Conservation (phyloP, 805 yeast species). For the Kluyveromyces aestuarii region DNA sequence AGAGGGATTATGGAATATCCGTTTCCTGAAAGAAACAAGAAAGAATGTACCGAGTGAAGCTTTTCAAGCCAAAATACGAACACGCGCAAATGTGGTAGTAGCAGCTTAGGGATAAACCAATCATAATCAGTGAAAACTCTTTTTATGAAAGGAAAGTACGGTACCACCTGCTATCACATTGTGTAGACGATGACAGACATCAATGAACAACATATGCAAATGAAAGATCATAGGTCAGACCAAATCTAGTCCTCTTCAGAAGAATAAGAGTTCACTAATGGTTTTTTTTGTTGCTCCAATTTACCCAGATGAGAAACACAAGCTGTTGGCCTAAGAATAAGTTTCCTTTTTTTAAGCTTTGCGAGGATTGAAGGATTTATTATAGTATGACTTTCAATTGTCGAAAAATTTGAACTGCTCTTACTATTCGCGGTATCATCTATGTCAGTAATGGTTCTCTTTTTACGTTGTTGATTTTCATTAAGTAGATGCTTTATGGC, state of each 20-base stretch:
- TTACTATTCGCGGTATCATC: not conserved
- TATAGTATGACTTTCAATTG: not conserved
- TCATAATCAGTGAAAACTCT: no score
- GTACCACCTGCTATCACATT: no score
- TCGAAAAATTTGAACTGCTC: not conserved
- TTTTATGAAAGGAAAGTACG: no score
- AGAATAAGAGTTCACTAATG: conserved; percentile 6
- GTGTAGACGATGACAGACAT: no score
- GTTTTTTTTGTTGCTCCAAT: not conserved
- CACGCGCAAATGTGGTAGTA: no score
- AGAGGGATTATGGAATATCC: no score
- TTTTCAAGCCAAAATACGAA: no score
- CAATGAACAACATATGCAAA: not conserved
- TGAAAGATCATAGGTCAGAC: not conserved
- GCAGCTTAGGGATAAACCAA: no score
- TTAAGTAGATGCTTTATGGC: conserved; percentile 20
- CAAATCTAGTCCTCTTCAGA: conserved; percentile 5
- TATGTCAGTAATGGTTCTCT: not conserved
- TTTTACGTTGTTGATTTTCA: conserved; percentile 1
- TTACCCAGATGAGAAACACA: not conserved
- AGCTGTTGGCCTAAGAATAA: not conserved
- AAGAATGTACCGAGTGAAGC: no score
- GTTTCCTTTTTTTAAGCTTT: conserved; percentile 5
- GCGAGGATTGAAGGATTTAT: not conserved
- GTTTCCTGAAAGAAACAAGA: no score